These are phyloP conservation scores for Kodamaea hsintzibuensis DNA, from an alignment of 805 yeast genomes.

Conservation along the genomic window DNA sequence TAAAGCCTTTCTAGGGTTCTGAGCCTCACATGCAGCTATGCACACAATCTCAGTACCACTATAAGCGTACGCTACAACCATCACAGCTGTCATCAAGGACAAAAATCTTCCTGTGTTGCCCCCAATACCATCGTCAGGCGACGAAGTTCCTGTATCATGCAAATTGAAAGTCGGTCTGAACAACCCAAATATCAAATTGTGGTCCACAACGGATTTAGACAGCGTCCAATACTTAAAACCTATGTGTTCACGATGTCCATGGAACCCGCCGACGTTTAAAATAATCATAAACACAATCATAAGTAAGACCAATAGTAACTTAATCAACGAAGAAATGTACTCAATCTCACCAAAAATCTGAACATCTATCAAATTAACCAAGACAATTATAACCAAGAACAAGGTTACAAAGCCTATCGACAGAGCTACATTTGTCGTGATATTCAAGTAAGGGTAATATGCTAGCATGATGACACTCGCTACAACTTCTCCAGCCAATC, in stretches of 20 bases:
- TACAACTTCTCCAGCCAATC: slow-evolving; percentile 76
- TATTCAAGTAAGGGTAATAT: slow-evolving; percentile 58
- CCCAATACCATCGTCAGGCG: slow-evolving; percentile 55
- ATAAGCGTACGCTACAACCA: slow-evolving; percentile 72
- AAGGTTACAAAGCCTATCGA: slow-evolving; percentile 66
- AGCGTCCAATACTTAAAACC: slow-evolving; percentile 75
- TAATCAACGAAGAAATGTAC: slow-evolving; percentile 58
- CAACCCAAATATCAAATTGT: slow-evolving; percentile 60
- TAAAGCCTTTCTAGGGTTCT: slow-evolving; percentile 72
- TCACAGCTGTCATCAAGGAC: slow-evolving; percentile 58
- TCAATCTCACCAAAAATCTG: slow-evolving; percentile 75
- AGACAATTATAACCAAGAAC: slow-evolving; percentile 45
- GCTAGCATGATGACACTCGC: slow-evolving; percentile 78
- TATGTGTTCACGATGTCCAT: slow-evolving; percentile 25
- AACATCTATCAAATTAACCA: slow-evolving; percentile 65
- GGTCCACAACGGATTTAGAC: slow-evolving; percentile 47
- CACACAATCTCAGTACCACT: slow-evolving; percentile 83
- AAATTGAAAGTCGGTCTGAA: slow-evolving; percentile 74
- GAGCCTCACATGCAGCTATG: slow-evolving; percentile 84
- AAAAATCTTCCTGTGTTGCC: slow-evolving; percentile 63
- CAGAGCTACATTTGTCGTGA: slow-evolving; percentile 47
- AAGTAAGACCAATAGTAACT: slow-evolving; percentile 51
- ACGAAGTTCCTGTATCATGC: slow-evolving; percentile 54
- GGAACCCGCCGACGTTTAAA: slow-evolving; percentile 58
- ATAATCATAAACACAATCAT: slow-evolving; percentile 66